Evolutionary conservation across 2,329 filamentous ascomycete species (phyloP).

Genomic region (Scytalidium sp.): DNA sequence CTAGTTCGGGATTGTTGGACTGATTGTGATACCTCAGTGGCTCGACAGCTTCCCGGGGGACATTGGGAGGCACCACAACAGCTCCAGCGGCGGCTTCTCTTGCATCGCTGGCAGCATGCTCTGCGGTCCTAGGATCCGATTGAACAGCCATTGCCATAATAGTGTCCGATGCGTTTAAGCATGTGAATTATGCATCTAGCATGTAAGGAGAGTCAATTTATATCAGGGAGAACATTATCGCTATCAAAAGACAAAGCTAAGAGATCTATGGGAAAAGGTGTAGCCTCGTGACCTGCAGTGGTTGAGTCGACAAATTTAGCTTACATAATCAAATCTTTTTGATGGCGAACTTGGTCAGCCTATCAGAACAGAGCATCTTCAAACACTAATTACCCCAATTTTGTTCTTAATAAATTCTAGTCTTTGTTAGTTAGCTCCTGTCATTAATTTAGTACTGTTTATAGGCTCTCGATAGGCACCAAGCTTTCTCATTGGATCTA

Average conservation of each 20-base stretch:
- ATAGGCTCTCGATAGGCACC: too few species aligned
- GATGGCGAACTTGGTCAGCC: too few species aligned
- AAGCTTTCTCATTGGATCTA: too few species aligned
- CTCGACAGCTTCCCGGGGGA: neutral
- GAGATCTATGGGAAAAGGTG: slow-evolving; percentile 1
- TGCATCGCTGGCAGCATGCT: neutral
- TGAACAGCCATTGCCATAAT: neutral
- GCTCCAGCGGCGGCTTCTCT: slow-evolving; percentile 1
- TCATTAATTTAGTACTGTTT: too few species aligned
- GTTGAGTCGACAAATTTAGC: neutral
- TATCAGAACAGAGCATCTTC: too few species aligned
- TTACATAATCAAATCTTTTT: too few species aligned
- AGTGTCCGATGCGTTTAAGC: neutral
- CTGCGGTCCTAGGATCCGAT: neutral
- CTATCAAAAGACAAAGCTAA: slow-evolving; percentile 1
- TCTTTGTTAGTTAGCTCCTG: too few species aligned
- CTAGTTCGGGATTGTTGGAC: neutral
- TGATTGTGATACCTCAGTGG: neutral
- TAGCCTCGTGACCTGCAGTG: neutral
- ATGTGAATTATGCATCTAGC: too few species aligned
- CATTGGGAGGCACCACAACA: neutral
- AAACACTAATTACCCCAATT: too few species aligned
- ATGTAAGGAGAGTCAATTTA: neutral
- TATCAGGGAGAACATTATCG: neutral
- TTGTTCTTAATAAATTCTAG: too few species aligned